phyloP scores from a whole-genome alignment of 179 eudicot species.

The Spergularia azorica region DNA sequence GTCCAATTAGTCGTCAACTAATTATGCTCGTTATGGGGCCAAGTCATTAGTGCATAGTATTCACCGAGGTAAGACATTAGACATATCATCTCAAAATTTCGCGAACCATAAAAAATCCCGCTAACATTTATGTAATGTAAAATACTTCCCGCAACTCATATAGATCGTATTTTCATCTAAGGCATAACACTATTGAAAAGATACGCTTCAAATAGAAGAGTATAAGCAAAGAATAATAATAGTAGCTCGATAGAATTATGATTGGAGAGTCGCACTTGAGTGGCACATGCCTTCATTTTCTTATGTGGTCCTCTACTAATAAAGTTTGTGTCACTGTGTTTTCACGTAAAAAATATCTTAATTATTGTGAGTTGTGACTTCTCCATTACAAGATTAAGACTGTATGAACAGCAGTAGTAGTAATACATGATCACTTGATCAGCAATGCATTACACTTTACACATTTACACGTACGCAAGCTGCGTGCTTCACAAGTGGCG shows the following conservation, averaged over 20 bases:
- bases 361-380: not conserved
- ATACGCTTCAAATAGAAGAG: constrained; percentile 30
- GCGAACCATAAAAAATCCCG: too few relatives aligned
- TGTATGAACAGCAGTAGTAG: too few relatives aligned
- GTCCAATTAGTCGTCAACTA: too few relatives aligned
- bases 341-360: constrained; percentile 26
- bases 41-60: too few relatives aligned
- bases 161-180: too few relatives aligned
- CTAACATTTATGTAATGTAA: too few relatives aligned
- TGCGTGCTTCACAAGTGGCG: not conserved
- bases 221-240: constrained; percentile 37
- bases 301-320: constrained; percentile 10
- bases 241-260: not conserved
- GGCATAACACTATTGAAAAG: not conserved
- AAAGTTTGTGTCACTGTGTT: constrained; percentile 4
- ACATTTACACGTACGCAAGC: not conserved
- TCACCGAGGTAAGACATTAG: too few relatives aligned
- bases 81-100: too few relatives aligned
- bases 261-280: constrained; percentile 6
- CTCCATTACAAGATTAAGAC: not conserved
- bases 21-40: too few relatives aligned
- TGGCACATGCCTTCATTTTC: constrained; percentile 13
- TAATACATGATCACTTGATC: too few relatives aligned
- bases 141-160: too few relatives aligned
- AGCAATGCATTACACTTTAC: too few relatives aligned